Percentiles rank a stretch among this genome's conserved stretches.
Evolutionary conservation across 345 rosid species (phyloP).

Genomic region (Cardamine resedifolia): DNA sequence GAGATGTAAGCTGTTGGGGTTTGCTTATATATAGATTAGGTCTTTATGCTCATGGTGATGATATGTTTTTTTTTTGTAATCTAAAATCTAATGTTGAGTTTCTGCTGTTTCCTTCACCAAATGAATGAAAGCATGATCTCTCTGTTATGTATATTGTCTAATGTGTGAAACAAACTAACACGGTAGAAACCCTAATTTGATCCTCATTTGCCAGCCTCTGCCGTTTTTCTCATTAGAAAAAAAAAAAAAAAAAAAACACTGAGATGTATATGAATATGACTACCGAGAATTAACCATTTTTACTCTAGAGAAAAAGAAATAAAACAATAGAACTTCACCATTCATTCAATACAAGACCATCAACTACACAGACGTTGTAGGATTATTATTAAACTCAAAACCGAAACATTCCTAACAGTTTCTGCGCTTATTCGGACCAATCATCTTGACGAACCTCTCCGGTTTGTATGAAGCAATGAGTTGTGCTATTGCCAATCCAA

Average conservation of each 20-base stretch:
- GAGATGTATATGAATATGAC: background rate
- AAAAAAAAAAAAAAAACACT: too few relatives aligned
- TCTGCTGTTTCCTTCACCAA: background rate
- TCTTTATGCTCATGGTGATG: conserved; percentile 7
- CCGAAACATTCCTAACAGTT: background rate
- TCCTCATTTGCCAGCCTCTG: background rate
- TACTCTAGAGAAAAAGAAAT: background rate
- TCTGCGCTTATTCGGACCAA: background rate
- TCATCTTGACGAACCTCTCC: background rate
- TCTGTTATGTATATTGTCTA: background rate
- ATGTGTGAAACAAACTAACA: background rate
- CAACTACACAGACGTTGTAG: too few relatives aligned
- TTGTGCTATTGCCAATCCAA: conserved; percentile 23
- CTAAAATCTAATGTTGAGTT: background rate
- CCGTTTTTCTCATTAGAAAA: background rate
- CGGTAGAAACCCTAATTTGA: background rate
- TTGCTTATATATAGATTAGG: conserved; percentile 21
- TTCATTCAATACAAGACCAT: background rate
- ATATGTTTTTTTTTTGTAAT: background rate
- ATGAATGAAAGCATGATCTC: background rate
- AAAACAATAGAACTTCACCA: too few relatives aligned
- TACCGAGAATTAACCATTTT: background rate
- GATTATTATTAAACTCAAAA: too few relatives aligned
- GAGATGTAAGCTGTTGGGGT: conserved; percentile 5
- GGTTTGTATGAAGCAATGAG: conserved; percentile 21